Percentiles rank a stretch among this genome's conserved stretches.
Conservation (phyloP, 108 stramenopile species). For the Skeletonema menzelii region DNA sequence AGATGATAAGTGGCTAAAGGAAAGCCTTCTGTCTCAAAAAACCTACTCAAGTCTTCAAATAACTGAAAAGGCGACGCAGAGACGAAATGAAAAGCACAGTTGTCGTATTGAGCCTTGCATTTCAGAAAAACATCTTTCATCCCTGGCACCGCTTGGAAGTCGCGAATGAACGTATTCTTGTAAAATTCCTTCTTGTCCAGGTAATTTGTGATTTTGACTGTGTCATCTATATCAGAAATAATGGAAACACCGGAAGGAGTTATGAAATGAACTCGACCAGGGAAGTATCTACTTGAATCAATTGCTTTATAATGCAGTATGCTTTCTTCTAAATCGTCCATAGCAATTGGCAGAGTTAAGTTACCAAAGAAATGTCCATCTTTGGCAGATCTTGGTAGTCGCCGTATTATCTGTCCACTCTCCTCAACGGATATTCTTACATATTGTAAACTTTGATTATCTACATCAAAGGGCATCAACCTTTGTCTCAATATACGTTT, state of each 20-base stretch:
- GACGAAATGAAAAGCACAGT: slow-evolving; percentile 45
- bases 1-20: slow-evolving; percentile 47
- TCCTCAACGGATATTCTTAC: slow-evolving; percentile 10
- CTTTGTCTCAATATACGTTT: slow-evolving; percentile 28
- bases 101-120: slow-evolving; percentile 7
- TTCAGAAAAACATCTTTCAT: slow-evolving; percentile 44
- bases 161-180: slow-evolving; percentile 43
- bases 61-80: slow-evolving; percentile 49
- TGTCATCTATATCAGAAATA: slow-evolving; percentile 56
- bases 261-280: slow-evolving; percentile 28
- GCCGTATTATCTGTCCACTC: background rate
- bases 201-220: slow-evolving; percentile 47
- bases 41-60: slow-evolving; percentile 35
- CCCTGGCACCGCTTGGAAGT: slow-evolving; percentile 47
- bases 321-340: slow-evolving; percentile 6
- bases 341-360: background rate
- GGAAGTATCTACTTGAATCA: slow-evolving; percentile 10
- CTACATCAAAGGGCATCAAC: slow-evolving; percentile 41
- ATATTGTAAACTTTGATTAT: slow-evolving; percentile 40
- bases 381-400: slow-evolving; percentile 26
- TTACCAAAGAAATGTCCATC: slow-evolving; percentile 43
- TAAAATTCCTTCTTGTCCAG: slow-evolving; percentile 42
- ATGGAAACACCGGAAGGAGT: slow-evolving; percentile 32
- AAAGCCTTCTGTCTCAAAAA: slow-evolving; percentile 35
- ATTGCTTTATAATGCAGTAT: slow-evolving; percentile 12